Conservation (phyloP, 495 filamentous ascomycete genomes). For the Annulohypoxylon bovei region DNA sequence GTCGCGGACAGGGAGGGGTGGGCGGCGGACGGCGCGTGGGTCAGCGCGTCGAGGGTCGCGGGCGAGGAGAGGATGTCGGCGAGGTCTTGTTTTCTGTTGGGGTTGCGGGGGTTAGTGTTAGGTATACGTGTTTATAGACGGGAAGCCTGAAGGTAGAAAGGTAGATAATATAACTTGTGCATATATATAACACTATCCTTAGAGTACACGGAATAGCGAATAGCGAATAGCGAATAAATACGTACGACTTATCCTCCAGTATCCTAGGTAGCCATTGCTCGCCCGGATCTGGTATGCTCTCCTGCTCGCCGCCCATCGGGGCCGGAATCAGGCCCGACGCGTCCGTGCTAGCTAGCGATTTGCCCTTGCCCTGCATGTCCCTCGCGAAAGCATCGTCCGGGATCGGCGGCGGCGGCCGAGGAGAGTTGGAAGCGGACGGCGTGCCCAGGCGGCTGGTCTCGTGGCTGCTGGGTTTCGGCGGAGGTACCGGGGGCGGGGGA, state of each 20-base stretch:
- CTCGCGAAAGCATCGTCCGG: constrained; percentile 44
- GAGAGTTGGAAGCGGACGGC: constrained; percentile 53
- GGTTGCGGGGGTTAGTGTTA: constrained; percentile 2
- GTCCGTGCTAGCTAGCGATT: constrained; percentile 14
- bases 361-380: constrained; percentile 15
- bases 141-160: constrained; percentile 12
- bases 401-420: constrained; percentile 54
- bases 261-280: constrained; percentile 74
- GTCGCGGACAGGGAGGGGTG: constrained; percentile 68
- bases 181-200: neutral
- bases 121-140: too few species aligned
- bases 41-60: constrained; percentile 68
- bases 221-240: constrained; percentile 20
- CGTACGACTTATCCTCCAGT: constrained; percentile 79
- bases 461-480: constrained; percentile 76
- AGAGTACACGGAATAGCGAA: neutral
- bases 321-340: constrained; percentile 39
- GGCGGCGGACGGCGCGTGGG: constrained; percentile 70
- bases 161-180: neutral
- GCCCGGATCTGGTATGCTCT: constrained; percentile 58
- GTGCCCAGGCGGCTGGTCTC: constrained; percentile 75
- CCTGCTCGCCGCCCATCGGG: constrained; percentile 18
- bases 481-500: constrained; percentile 70
- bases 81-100: constrained; percentile 66
- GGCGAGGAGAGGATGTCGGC: constrained; percentile 71